These are phyloP conservation scores for Bruguiera hainesii DNA, from an alignment of 441 rosid genomes.

Conservation along the genomic window DNA sequence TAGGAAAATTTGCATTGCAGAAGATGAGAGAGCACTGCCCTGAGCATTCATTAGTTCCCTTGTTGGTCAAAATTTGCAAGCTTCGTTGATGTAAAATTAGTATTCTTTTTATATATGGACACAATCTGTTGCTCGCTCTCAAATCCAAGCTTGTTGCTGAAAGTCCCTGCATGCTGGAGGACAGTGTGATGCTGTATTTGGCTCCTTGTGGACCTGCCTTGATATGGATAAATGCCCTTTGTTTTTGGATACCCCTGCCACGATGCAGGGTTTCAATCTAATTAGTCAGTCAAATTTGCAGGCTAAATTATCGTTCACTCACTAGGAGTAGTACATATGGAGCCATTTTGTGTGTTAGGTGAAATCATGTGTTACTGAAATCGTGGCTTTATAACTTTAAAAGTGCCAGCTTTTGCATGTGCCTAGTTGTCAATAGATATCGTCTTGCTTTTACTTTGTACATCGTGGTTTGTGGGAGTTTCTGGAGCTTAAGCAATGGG, in stretches of 20 bases:
- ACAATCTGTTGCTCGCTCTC: too few relatives aligned
- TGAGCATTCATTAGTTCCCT: too few relatives aligned
- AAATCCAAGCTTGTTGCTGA: too few relatives aligned
- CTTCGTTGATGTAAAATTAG: neutral
- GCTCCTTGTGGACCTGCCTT: too few relatives aligned
- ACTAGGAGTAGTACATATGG: neutral
- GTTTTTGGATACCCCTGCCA: too few relatives aligned
- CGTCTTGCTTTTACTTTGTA: neutral
- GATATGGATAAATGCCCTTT: too few relatives aligned
- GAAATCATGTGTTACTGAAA: neutral
- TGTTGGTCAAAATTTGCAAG: neutral
- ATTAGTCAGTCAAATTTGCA: neutral
- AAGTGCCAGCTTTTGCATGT: constrained; percentile 9
- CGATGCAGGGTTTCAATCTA: neutral
- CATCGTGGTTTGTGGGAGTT: neutral
- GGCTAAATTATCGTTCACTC: neutral
- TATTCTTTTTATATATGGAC: neutral
- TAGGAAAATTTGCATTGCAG: constrained; percentile 10
- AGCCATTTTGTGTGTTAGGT: neutral
- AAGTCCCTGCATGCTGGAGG: too few relatives aligned
- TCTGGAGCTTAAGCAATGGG: neutral
- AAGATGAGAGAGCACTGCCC: neutral
- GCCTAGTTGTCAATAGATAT: constrained; percentile 7
- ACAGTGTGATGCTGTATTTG: too few relatives aligned
- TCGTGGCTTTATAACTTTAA: neutral